These are phyloP conservation scores for Sphenostylis stenocarpa DNA, from an alignment of 306 rosid genomes.

Conservation along the genomic window DNA sequence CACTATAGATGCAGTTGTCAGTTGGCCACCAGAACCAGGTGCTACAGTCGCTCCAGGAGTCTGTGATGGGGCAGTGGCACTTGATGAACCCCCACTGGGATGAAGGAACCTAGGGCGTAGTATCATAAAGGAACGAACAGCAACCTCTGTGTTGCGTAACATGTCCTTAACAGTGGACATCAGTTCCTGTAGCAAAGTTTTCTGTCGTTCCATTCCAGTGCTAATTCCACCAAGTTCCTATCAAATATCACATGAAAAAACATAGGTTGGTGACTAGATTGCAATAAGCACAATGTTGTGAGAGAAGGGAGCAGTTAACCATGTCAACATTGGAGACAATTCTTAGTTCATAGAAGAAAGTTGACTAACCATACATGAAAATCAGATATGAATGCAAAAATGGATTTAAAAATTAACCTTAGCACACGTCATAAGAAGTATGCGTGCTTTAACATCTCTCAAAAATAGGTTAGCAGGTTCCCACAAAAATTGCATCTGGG, in stretches of 20 bases:
- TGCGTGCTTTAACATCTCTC: constrained; percentile 11
- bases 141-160: constrained; percentile 89
- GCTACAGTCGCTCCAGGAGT: constrained; percentile 52
- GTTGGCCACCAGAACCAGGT: constrained; percentile 61
- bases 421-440: constrained; percentile 15
- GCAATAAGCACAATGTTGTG: constrained; percentile 3
- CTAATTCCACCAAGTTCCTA: constrained; percentile 97
- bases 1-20: constrained; percentile 55
- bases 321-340: not conserved
- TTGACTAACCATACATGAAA: constrained; percentile 18
- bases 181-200: constrained; percentile 65
- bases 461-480: constrained; percentile 12
- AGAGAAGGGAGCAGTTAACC: not conserved
- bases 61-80: constrained; percentile 73
- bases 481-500: not conserved
- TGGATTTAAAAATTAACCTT: not conserved
- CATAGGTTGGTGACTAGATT: constrained; percentile 4
- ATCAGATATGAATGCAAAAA: constrained; percentile 2
- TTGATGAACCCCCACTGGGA: constrained; percentile 71
- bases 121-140: constrained; percentile 93
- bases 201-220: constrained; percentile 85
- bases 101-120: constrained; percentile 83
- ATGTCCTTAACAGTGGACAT: constrained; percentile 77
- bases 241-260: constrained; percentile 21
- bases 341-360: not conserved